phyloP scores from a whole-genome alignment of 2,329 filamentous ascomycete genomes.

The Diaporthe humulicola region DNA sequence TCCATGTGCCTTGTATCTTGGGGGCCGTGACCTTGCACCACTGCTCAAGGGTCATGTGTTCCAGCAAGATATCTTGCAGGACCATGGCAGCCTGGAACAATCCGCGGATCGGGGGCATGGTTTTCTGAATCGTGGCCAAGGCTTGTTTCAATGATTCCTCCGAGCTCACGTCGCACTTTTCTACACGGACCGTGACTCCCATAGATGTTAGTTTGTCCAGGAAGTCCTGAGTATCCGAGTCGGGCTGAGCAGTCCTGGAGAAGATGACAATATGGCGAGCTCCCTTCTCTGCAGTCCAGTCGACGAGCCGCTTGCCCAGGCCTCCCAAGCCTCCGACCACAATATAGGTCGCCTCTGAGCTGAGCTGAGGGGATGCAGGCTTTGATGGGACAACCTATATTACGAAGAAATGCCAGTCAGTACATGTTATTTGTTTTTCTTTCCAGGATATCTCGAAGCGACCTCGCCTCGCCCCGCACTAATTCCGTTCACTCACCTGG shows the following conservation, averaged over 20 bases:
- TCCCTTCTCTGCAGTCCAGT: conserved; percentile 46
- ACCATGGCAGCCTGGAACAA: conserved; percentile 65
- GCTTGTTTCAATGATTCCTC: background rate
- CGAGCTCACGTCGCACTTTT: background rate
- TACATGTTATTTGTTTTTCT: too few species aligned
- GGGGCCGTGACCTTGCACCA: conserved; percentile 56
- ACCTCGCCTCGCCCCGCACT: too few species aligned
- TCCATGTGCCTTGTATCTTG: conserved; percentile 67
- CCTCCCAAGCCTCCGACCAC: conserved; percentile 50
- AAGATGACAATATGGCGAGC: conserved; percentile 43
- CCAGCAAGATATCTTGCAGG: conserved; percentile 61
- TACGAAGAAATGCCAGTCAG: too few species aligned
- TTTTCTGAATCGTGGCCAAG: background rate
- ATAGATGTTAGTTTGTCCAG: background rate
- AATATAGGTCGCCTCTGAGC: conserved; percentile 46
- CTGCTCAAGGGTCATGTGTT: conserved; percentile 65
- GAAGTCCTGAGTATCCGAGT: background rate
- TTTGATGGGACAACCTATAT: background rate
- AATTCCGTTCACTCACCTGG: background rate
- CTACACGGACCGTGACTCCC: background rate
- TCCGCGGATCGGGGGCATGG: conserved; percentile 53
- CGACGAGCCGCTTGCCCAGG: conserved; percentile 46
- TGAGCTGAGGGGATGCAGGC: background rate
- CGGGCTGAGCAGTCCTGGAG: conserved; percentile 34
- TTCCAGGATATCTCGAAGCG: too few species aligned